Evolutionary conservation across 768 basidiomycete genomes (phyloP).

Genomic region (Psilocybe azurescens): DNA sequence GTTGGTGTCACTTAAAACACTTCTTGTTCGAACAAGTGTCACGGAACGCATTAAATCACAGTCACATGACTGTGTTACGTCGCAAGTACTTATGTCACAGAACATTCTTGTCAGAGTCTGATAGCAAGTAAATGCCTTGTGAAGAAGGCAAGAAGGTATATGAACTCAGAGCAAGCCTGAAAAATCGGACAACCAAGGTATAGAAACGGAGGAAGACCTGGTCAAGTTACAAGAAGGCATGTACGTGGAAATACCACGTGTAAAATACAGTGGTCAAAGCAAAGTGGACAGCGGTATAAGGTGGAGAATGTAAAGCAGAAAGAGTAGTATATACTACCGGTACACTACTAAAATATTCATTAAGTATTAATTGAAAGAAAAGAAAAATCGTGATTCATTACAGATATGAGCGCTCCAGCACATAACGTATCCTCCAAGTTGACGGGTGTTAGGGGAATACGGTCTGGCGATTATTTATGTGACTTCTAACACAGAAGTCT

Average conservation of each 20-base stretch:
- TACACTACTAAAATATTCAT: neutral
- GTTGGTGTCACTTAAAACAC: no score
- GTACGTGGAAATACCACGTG: no score
- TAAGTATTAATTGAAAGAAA: neutral
- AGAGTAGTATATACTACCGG: neutral
- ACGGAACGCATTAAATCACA: conserved; percentile 6
- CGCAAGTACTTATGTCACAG: neutral
- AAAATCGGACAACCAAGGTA: neutral
- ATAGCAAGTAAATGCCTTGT: no score
- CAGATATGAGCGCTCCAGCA: neutral
- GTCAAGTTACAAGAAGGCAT: no score
- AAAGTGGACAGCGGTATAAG: neutral
- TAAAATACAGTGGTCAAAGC: neutral
- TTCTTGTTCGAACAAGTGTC: neutral
- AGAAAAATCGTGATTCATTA: neutral
- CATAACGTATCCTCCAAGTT: neutral
- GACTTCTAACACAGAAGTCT: conserved; percentile 80
- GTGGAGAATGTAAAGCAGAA: neutral
- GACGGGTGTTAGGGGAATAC: neutral
- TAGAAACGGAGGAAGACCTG: no score
- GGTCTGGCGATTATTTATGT: conserved; percentile 33
- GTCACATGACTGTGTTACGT: conserved; percentile 3
- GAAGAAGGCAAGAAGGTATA: no score
- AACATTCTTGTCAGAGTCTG: no score
- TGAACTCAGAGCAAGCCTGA: neutral